Conservation (phyloP, 2,329 filamentous ascomycete species). For the Apiospora koreana region DNA sequence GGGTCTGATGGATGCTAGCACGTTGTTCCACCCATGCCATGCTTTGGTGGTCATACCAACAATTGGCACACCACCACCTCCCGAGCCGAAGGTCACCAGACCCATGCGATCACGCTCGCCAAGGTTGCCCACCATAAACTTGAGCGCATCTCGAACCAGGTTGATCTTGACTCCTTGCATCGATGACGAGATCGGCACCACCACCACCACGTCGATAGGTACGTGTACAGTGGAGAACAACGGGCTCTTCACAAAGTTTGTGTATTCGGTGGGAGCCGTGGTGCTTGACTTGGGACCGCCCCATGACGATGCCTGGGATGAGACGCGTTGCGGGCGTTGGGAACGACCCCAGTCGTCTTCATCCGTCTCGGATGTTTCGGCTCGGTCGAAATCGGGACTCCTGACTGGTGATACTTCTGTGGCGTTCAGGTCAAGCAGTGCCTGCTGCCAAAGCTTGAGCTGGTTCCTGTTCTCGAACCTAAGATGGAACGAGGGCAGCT, state of each 20-base stretch:
- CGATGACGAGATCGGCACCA: conserved; percentile 94
- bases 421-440: conserved; percentile 78
- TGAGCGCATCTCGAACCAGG: conserved; percentile 84
- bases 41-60: conserved; percentile 98
- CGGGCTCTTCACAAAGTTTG: conserved; percentile 62
- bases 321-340: conserved; percentile 66
- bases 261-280: conserved; percentile 92
- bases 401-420: conserved; percentile 64
- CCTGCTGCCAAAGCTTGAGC: conserved; percentile 85
- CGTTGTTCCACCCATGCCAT: conserved; percentile 88
- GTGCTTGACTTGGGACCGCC: conserved; percentile 80
- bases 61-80: conserved; percentile 86
- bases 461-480: conserved; percentile 81
- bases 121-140: conserved; percentile 86
- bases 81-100: conserved; percentile 93
- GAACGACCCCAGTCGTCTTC: conserved; percentile 82
- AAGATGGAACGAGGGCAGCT: conserved; percentile 92
- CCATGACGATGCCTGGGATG: conserved; percentile 81
- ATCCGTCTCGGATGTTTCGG: conserved; percentile 76
- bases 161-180: conserved; percentile 99
- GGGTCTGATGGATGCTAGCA: conserved; percentile 84
- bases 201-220: conserved; percentile 91
- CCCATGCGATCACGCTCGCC: conserved; percentile 97
- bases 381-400: conserved; percentile 74
- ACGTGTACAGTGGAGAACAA: conserved; percentile 69